Evolutionary conservation across 106 monocot species (phyloP), one percentile per base, ranked within the genome.

Genomic region (Vanilla planifolia): DNA sequence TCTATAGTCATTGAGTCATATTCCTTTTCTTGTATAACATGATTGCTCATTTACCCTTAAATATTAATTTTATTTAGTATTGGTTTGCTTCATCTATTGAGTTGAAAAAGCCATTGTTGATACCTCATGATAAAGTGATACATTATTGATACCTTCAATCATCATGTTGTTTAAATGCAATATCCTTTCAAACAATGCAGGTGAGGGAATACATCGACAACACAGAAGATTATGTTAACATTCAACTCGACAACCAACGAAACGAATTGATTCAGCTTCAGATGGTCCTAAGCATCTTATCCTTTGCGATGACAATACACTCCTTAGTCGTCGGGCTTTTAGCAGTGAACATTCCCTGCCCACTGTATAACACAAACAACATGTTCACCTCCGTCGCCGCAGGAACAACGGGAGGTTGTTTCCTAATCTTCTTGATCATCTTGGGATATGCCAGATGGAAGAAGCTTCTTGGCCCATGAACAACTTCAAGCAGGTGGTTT

Each of bases 141-240:
- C n/a, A n/a, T n/a, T n/a, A n/a, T n/a, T n/a, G n/a, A n/a, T n/a
- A n/a, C n/a, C n/a, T n/a, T n/a, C n/a, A n/a, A n/a, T n/a, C n/a
- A n/a, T n/a, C n/a, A n/a, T n/a, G n/a, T n/a, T n/a, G n/a, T n/a
- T n/a, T n/a, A n/a, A n/a, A n/a, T n/a, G n/a, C n/a, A n/a, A n/a
- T n/a, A n/a, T n/a, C n/a, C n/a, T n/a, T n/a, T n/a, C n/a, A n/a
- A n/a, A n/a, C n/a, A n/a, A 25, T 24, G 41, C 69, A 93, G 93
- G 89, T 93, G 37, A 35, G 89, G 8, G 93, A 93, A 75, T 93
- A 89, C 55, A 89, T 93, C 44, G 93, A 89, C 67, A 82, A 93
- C 68, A 93, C 89, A 29, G 93, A 93, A 68, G 89, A 89, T 61
- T 93, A 93, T 43, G 93, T 93, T 63, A 93, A 93, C 67, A 83